Evolutionary conservation across 768 basidiomycete species (phyloP).

Genomic region (Auriculariales sp.): DNA sequence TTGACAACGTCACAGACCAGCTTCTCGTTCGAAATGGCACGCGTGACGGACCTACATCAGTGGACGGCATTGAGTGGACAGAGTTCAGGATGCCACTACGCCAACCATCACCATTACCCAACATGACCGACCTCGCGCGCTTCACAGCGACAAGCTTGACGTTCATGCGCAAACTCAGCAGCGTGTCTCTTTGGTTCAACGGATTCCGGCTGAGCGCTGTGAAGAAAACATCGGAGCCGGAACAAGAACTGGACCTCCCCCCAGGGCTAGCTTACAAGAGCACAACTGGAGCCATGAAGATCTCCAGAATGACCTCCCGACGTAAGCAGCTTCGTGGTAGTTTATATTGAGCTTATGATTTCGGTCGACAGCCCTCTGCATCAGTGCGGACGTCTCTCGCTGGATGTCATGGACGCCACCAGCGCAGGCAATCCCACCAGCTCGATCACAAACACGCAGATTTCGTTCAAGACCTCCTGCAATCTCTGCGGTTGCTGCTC

Average conservation of each 20-base stretch:
- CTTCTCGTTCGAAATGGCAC: constrained; percentile 71
- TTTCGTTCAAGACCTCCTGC: constrained; percentile 13
- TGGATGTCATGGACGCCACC: constrained; percentile 58
- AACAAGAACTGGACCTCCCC: constrained; percentile 37
- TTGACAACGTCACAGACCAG: constrained; percentile 92
- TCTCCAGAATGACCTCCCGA: constrained; percentile 48
- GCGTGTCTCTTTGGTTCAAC: constrained; percentile 73
- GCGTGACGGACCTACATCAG: constrained; percentile 30
- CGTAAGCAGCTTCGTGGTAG: constrained; percentile 25
- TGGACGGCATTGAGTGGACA: constrained; percentile 66
- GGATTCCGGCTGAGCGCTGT: constrained; percentile 54
- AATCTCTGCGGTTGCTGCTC: constrained; percentile 17
- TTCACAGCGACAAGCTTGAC: constrained; percentile 90
- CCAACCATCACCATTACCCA: constrained; percentile 65
- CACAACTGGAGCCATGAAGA: constrained; percentile 48
- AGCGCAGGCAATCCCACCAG: constrained; percentile 33
- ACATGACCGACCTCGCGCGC: constrained; percentile 72
- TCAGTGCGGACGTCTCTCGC: constrained; percentile 65
- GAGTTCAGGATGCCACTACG: constrained; percentile 80
- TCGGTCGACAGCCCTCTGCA: constrained; percentile 63
- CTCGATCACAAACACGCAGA: too few species aligned
- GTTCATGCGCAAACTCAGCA: constrained; percentile 70
- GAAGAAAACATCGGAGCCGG: constrained; percentile 41
- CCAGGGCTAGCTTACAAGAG: constrained; percentile 42
- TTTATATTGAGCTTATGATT: constrained; percentile 2